Evolutionary conservation across 1,284 basidiomycete genomes (phyloP).

Genomic region (Ganoderma boninense): DNA sequence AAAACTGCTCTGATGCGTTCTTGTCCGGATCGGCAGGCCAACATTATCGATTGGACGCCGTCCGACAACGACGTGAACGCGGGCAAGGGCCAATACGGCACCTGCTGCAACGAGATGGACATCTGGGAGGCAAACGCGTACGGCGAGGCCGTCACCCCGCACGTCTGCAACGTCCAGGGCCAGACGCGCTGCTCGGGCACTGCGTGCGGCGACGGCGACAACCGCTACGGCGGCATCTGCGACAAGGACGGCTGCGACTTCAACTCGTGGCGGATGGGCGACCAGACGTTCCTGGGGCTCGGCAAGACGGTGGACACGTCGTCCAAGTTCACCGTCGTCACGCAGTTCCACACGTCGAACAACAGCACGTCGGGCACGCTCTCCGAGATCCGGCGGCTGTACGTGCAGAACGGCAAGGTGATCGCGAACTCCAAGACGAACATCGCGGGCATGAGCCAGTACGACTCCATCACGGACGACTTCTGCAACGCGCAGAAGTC

Average conservation of each 20-base stretch:
- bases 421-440: slow-evolving; percentile 58
- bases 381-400: slow-evolving; percentile 60
- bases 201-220: slow-evolving; percentile 47
- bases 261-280: slow-evolving; percentile 63
- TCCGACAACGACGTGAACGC: slow-evolving; percentile 52
- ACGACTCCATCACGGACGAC: slow-evolving; percentile 48
- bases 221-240: slow-evolving; percentile 53
- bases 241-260: slow-evolving; percentile 65
- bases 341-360: slow-evolving; percentile 57
- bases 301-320: slow-evolving; percentile 56
- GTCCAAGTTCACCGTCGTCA: slow-evolving; percentile 55
- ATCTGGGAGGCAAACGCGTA: slow-evolving; percentile 63
- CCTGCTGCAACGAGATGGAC: slow-evolving; percentile 66
- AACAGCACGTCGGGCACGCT: slow-evolving; percentile 52
- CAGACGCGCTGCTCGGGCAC: slow-evolving; percentile 51
- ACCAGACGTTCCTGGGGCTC: slow-evolving; percentile 55
- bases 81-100: slow-evolving; percentile 53
- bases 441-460: slow-evolving; percentile 48
- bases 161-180: slow-evolving; percentile 51
- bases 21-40: slow-evolving; percentile 46
- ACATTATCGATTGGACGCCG: slow-evolving; percentile 51
- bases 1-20: neutral
- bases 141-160: slow-evolving; percentile 56
- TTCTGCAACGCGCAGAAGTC: slow-evolving; percentile 51
- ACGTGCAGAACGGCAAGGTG: slow-evolving; percentile 60